phyloP scores from a whole-genome alignment of 495 filamentous ascomycete species.

The Aspergillus carlsbadensis region DNA sequence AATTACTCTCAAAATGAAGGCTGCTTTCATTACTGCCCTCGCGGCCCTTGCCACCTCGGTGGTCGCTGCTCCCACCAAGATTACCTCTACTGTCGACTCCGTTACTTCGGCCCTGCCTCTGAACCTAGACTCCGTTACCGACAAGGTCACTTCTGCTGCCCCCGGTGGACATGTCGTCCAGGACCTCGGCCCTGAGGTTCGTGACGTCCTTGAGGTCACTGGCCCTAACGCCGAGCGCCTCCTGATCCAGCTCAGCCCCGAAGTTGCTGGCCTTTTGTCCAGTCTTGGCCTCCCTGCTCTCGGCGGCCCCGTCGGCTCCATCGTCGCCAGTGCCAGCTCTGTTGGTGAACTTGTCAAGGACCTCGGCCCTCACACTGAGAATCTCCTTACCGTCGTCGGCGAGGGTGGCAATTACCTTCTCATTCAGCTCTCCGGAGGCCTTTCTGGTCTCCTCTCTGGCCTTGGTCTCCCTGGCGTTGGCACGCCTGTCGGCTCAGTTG shows the following conservation, averaged over 20 bases:
- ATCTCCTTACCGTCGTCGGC: slow-evolving; percentile 35
- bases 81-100: slow-evolving; percentile 24
- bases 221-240: slow-evolving; percentile 34
- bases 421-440: slow-evolving; percentile 33
- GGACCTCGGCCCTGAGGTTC: slow-evolving; percentile 32
- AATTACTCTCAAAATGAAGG: slow-evolving; percentile 39
- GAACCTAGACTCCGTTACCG: slow-evolving; percentile 15
- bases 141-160: slow-evolving; percentile 10
- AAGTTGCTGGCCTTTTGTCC: slow-evolving; percentile 29
- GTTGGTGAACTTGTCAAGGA: slow-evolving; percentile 41
- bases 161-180: slow-evolving; percentile 29
- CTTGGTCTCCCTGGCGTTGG: slow-evolving; percentile 38
- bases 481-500: slow-evolving; percentile 32
- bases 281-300: slow-evolving; percentile 32
- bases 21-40: slow-evolving; percentile 32
- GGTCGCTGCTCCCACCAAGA: slow-evolving; percentile 32
- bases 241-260: slow-evolving; percentile 34
- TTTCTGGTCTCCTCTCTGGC: slow-evolving; percentile 34
- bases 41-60: slow-evolving; percentile 33
- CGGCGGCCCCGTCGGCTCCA: slow-evolving; percentile 26
- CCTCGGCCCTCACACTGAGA: slow-evolving; percentile 27
- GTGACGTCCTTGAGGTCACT: slow-evolving; percentile 31
- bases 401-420: slow-evolving; percentile 35
- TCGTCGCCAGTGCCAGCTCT: slow-evolving; percentile 30
- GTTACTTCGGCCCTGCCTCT: slow-evolving; percentile 25